A percentile compares a stretch with the other conserved stretches of the same genome.
Evolutionary conservation across 2,329 filamentous ascomycete species (phyloP).

Genomic region (Thermoascus crustaceus): DNA sequence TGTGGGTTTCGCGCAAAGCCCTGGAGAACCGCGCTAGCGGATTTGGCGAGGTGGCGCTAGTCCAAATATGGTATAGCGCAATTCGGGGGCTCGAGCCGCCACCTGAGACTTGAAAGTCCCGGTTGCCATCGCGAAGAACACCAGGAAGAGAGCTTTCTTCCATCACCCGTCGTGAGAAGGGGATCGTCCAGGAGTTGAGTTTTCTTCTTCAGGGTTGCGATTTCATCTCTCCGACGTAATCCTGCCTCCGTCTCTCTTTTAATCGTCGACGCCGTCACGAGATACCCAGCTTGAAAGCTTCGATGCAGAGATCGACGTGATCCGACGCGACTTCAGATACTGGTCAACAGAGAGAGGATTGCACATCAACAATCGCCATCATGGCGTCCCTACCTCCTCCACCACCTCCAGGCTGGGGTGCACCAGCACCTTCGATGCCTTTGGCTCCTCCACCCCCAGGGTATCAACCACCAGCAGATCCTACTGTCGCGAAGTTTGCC

Average conservation of each 20-base stretch:
- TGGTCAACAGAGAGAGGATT: constrained; percentile 8
- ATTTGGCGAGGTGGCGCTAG: constrained; percentile 32
- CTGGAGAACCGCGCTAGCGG: constrained; percentile 27
- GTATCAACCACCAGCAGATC: constrained; percentile 70
- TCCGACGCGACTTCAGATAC: constrained; percentile 16
- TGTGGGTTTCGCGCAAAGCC: constrained; percentile 36
- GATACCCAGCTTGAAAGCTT: constrained; percentile 11
- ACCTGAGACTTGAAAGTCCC: constrained; percentile 17
- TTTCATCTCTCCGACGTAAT: constrained; percentile 8
- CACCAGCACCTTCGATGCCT: constrained; percentile 45
- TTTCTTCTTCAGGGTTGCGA: constrained; percentile 12
- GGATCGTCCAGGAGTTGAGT: constrained; percentile 15
- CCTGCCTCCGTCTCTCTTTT: too few species aligned
- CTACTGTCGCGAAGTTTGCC: constrained; percentile 85
- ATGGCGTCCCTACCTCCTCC: constrained; percentile 58
- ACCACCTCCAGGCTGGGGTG: constrained; percentile 60
- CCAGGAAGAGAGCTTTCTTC: background rate
- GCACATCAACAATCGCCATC: constrained; percentile 20
- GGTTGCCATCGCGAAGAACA: constrained; percentile 5
- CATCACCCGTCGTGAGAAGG: constrained; percentile 20
- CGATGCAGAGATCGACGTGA: constrained; percentile 19
- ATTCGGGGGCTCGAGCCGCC: constrained; percentile 20
- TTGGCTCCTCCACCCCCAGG: constrained; percentile 73
- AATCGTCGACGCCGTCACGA: too few species aligned
- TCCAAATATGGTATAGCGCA: constrained; percentile 15